phyloP scores from a whole-genome alignment of 2,329 filamentous ascomycete species.

The Aquanectria penicillioides region DNA sequence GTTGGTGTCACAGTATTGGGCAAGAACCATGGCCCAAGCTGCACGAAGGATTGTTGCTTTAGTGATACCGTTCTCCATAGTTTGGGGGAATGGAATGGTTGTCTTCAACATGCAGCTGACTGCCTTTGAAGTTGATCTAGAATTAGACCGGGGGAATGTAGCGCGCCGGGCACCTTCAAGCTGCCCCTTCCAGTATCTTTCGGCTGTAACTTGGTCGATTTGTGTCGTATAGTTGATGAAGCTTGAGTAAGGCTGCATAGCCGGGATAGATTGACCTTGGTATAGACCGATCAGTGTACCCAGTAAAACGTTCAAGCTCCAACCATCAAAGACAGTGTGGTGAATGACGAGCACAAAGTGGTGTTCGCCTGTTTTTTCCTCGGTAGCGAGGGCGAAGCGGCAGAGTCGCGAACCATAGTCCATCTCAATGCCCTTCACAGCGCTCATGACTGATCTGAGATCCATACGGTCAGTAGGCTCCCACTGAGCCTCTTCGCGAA shows the following conservation, averaged over 20 bases:
- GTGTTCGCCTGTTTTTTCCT: background rate
- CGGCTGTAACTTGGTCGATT: background rate
- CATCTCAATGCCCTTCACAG: background rate
- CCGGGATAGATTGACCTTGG: background rate
- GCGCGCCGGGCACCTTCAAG: background rate
- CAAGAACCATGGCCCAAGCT: constrained; percentile 61
- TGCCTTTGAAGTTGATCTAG: background rate
- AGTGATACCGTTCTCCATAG: constrained; percentile 5
- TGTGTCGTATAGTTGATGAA: background rate
- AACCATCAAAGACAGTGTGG: constrained; percentile 38
- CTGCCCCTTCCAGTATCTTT: background rate
- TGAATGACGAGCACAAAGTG: constrained; percentile 30
- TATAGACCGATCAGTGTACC: background rate
- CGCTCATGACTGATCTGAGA: background rate
- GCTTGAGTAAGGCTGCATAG: background rate
- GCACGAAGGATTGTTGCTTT: constrained; percentile 40
- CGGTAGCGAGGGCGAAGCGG: background rate
- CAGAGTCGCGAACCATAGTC: background rate
- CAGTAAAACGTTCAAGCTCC: constrained; percentile 24
- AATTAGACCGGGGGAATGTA: background rate
- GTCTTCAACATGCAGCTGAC: constrained; percentile 55
- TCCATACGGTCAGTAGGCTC: background rate
- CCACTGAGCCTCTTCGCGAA: background rate
- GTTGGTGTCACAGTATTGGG: constrained; percentile 54
- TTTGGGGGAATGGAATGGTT: constrained; percentile 51